A percentile compares a stretch with the other conserved stretches of the same genome.
Conservation (phyloP, 208 protist species). For the Leptomonas pyrrhocoris region DNA sequence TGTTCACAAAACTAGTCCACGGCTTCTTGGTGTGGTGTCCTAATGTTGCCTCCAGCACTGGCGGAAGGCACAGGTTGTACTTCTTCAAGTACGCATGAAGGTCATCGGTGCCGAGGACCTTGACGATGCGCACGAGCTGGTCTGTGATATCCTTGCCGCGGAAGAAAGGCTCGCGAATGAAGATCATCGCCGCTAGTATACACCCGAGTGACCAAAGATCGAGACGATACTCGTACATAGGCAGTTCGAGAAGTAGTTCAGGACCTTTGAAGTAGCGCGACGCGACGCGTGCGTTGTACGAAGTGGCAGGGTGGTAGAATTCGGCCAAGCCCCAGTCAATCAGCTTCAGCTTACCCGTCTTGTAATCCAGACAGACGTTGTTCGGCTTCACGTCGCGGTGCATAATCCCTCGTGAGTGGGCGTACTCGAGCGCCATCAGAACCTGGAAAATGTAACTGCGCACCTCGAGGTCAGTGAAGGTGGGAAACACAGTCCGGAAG, state of each 20-base stretch:
- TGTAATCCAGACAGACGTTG: constrained; percentile 99
- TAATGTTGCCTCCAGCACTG: constrained; percentile 90
- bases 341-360: constrained; percentile 94
- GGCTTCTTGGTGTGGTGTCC: constrained; percentile 89
- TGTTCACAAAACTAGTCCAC: constrained; percentile 94
- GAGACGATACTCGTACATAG: constrained; percentile 99
- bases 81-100: constrained; percentile 96
- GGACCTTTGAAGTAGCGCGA: constrained; percentile 99
- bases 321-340: constrained; percentile 99
- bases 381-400: constrained; percentile 99
- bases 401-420: constrained; percentile 99
- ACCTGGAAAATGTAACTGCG: constrained; percentile 99
- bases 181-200: constrained; percentile 99
- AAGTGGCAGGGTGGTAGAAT: constrained; percentile 98
- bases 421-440: constrained; percentile 95
- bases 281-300: constrained; percentile 99
- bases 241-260: constrained; percentile 98
- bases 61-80: constrained; percentile 95
- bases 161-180: constrained; percentile 99
- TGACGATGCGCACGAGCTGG: constrained; percentile 97
- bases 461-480: constrained; percentile 97
- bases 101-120: constrained; percentile 97
- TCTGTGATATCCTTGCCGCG: constrained; percentile 99
- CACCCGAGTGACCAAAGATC: constrained; percentile 99
- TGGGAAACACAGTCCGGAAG: constrained; percentile 97